These are phyloP conservation scores for Skeletonema potamos DNA, from an alignment of 108 stramenopile genomes.

Conservation along the genomic window DNA sequence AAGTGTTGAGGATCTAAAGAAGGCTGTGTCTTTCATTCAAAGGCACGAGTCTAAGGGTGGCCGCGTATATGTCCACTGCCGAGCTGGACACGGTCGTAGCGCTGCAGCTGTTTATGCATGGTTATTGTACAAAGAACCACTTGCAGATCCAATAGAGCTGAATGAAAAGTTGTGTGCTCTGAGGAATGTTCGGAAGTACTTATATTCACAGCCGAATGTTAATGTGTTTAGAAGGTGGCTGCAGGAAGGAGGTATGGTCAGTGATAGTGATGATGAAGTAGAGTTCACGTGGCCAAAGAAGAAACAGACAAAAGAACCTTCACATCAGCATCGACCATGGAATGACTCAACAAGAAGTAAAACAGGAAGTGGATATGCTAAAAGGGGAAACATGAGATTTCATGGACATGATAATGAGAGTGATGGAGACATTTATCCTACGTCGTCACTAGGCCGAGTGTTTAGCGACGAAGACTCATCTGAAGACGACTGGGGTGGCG, in stretches of 20 bases:
- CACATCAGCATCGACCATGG: neutral
- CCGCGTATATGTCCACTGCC: slow-evolving; percentile 83
- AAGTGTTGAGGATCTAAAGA: slow-evolving; percentile 64
- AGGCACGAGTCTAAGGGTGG: slow-evolving; percentile 53
- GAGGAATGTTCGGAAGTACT: slow-evolving; percentile 67
- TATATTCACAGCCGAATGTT: slow-evolving; percentile 81
- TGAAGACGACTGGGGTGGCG: slow-evolving; percentile 7
- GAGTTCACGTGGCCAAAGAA: neutral
- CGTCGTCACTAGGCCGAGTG: slow-evolving; percentile 17
- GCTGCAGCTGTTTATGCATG: slow-evolving; percentile 84
- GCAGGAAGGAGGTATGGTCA: slow-evolving; percentile 31
- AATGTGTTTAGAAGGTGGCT: slow-evolving; percentile 52
- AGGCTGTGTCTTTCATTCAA: slow-evolving; percentile 72
- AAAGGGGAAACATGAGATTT: too few relatives aligned
- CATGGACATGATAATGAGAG: neutral
- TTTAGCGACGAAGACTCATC: slow-evolving; percentile 35
- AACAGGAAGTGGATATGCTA: neutral
- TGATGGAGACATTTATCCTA: neutral
- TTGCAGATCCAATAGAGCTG: slow-evolving; percentile 57
- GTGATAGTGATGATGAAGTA: slow-evolving; percentile 17
- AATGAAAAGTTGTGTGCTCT: slow-evolving; percentile 63
- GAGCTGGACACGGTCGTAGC: slow-evolving; percentile 83
- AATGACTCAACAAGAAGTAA: neutral
- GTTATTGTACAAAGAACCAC: slow-evolving; percentile 56
- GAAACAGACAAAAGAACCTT: neutral